Base-by-base conservation (phyloP, 208 protist species). In the Angomonas ambiguus region DNA sequence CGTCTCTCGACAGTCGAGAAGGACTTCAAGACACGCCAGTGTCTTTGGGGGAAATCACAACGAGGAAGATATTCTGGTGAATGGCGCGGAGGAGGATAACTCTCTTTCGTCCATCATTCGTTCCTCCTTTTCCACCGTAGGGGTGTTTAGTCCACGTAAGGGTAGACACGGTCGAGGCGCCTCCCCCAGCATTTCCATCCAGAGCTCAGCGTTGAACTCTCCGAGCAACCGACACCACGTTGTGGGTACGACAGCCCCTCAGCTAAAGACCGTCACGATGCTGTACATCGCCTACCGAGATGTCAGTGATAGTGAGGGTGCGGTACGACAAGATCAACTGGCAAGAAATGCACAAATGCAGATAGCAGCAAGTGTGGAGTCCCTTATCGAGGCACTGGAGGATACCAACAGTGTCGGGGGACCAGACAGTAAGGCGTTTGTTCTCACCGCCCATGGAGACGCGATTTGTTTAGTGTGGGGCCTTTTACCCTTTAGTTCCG, bases 221-320 rank as follows among this genome's bases (percentile, higher is more conserved):
- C 25, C 56, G 8, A 11, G 30, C 56, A 2, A 10, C n/a, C 5
- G 30, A 5, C 30, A 28, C 11, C 30, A 62, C n/a, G 56, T 11
- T 18, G 5, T 62, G 28, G 32, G 59, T 56, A 62, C 69, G 32
- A 69, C 67, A 13, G 65, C 74, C 22, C 79, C 83, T 28, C 76
- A 81, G 69, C 65, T 80, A n/a, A 84, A 81, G 68, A 87, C 76
- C 20, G 66, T 91, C 38, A 91, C 84, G 38, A 69, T 83, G 69
- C 76, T 91, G 20, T 91, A 85, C 70, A 49, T 91, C n/a, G 84
- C 76, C 48, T 87, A 76, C 65, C 76, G 81, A 25, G 77, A 87
- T 61, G 74, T 77, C 59, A 72, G 62, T 51, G 67, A 70, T 11
- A 51, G 65, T 31, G 45, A 49, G 8, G 49, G 55, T 16, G 62